Percentiles rank a stretch among this genome's conserved stretches.
Conservation (phyloP, 2,329 filamentous ascomycete genomes). For the Stachybotrys chartarum region DNA sequence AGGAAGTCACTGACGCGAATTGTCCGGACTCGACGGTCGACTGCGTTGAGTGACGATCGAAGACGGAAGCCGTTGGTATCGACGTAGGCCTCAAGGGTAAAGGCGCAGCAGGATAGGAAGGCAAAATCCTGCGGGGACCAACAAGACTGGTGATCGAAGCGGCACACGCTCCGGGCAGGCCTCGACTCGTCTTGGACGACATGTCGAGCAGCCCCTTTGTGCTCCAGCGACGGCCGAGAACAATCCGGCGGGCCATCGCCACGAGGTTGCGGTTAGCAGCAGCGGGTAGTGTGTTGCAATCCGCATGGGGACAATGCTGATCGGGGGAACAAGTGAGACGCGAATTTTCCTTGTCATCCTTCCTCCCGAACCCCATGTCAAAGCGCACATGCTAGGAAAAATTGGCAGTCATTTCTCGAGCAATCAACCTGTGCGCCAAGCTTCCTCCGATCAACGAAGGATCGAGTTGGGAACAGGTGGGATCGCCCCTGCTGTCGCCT, state of each 20-base stretch:
- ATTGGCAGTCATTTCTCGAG: background rate
- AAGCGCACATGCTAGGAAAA: no score
- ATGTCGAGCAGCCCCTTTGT: background rate
- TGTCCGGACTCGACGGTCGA: no score
- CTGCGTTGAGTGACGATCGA: no score
- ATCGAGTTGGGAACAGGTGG: background rate
- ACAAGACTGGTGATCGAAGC: background rate
- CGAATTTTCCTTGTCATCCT: background rate
- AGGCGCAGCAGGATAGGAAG: no score
- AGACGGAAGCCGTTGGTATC: no score
- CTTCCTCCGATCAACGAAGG: background rate
- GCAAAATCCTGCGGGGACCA: background rate
- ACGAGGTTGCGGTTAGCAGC: background rate
- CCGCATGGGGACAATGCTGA: background rate
- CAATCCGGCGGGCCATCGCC: background rate
- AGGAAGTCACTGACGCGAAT: no score
- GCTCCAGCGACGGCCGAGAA: background rate
- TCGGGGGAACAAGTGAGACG: background rate
- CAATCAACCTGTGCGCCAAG: background rate
- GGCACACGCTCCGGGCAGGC: background rate
- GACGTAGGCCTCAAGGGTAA: no score
- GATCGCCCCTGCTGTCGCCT: background rate
- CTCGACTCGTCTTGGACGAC: background rate
- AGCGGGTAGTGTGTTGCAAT: background rate
- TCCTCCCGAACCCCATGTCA: no score